These are phyloP conservation scores for Pittosporum tobira DNA, from an alignment of 129 eudicot species.

Conservation along the genomic window DNA sequence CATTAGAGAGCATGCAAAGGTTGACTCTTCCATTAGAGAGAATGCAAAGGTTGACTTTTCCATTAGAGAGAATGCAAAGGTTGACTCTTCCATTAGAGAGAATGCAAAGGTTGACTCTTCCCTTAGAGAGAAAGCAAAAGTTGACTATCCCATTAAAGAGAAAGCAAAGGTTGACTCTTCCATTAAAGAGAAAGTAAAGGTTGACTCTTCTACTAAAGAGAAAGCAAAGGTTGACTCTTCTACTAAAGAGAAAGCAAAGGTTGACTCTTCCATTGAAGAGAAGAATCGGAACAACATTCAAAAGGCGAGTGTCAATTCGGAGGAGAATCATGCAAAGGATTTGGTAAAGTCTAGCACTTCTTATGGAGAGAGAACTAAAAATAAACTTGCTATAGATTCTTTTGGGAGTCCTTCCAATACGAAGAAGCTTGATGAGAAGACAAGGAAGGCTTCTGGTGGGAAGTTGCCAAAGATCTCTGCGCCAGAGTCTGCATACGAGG, in stretches of 20 bases:
- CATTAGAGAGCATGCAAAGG: too few species aligned
- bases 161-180: too few species aligned
- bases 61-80: too few species aligned
- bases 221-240: constrained; percentile 23
- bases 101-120: too few species aligned
- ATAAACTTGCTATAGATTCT: constrained; percentile 12
- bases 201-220: too few species aligned
- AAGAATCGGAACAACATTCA: constrained; percentile 6
- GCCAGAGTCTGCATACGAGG: constrained; percentile 4
- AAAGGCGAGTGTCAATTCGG: constrained; percentile 16
- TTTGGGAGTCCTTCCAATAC: constrained; percentile 9
- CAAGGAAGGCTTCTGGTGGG: constrained; percentile 22
- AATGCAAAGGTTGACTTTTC: too few species aligned
- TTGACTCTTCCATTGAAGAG: constrained; percentile 21
- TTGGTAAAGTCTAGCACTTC: constrained; percentile 8
- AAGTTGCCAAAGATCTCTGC: constrained; percentile 24
- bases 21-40: too few species aligned
- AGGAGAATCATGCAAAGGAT: constrained; percentile 18
- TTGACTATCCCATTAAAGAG: too few species aligned
- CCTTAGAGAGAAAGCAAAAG: too few species aligned
- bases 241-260: constrained; percentile 24
- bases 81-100: too few species aligned
- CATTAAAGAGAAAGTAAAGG: too few species aligned
- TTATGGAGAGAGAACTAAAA: constrained; percentile 17
- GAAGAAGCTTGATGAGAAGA: constrained; percentile 22